Conservation (phyloP, 2,329 filamentous ascomycete species). For the Colletotrichum destructivum region DNA sequence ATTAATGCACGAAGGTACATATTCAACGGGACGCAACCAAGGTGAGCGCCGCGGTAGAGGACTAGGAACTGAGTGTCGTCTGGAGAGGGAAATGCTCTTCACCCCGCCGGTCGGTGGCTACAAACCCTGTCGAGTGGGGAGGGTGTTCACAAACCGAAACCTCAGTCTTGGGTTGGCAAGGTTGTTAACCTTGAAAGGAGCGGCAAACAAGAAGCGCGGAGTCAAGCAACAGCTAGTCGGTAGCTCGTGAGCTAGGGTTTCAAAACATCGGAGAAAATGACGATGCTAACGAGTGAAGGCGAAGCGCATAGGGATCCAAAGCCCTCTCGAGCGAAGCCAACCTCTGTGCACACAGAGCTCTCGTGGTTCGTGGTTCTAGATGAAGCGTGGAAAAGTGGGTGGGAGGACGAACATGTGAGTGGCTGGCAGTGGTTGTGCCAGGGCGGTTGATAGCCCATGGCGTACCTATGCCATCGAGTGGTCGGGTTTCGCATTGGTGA, state of each 20-base stretch:
- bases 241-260: constrained; percentile 27
- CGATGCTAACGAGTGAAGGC: constrained; percentile 1
- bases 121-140: neutral
- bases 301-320: constrained; percentile 9
- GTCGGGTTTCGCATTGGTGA: neutral
- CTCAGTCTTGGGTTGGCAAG: constrained; percentile 5
- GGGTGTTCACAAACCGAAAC: neutral
- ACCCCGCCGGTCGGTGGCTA: constrained; percentile 7
- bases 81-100: neutral
- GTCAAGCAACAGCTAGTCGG: neutral
- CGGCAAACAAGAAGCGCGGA: constrained; percentile 4
- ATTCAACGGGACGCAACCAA: neutral
- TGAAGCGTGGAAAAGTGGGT: constrained; percentile 11
- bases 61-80: neutral
- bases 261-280: constrained; percentile 30
- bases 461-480: neutral
- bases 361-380: constrained; percentile 28
- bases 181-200: neutral
- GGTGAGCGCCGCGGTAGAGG: neutral
- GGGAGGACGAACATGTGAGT: constrained; percentile 14
- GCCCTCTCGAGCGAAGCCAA: constrained; percentile 1
- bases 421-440: constrained; percentile 18
- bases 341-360: constrained; percentile 18
- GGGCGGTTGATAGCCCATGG: neutral
- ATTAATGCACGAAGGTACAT: neutral